Evolutionary conservation across 2,329 filamentous ascomycete species (phyloP), one percentile per base, ranked within the genome.

Genomic region (Dactylellina sp.): DNA sequence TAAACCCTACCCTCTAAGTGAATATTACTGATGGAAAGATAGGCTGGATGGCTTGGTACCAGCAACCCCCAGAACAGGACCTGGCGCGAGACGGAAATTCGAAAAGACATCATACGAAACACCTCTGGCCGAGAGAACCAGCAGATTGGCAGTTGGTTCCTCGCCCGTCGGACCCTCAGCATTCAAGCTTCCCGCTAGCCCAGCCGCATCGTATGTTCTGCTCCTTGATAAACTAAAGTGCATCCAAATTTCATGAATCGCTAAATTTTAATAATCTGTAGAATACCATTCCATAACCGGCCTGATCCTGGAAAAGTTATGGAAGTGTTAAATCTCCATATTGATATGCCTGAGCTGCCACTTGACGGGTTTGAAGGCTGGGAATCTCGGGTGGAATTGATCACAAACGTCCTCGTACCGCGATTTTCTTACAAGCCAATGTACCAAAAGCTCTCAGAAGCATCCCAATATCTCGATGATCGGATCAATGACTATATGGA

Each of bases 401-500:
- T 37, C 25, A 91, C 92, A 1, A 91, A 91, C 71, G 94, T 92
- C 0, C 94, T 98, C 80, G 86, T 92, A 79, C 93, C 93, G 80
- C 97, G 97, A 80, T 89, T 97, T 77, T 88, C 85, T 0, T 99
- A 98, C 82, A 95, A 93, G 80, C 91, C 93, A 1, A 89, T 98
- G 85, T 90, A 92, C 1, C 97, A 98, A 93, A 96, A 97, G 79
- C 85, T 95, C 5, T 93, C 92, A 3, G 93, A 97, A 80, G 89
- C 92, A 0, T 96, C 94, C 2, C 93, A 97, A 81, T 91, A 97
- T 47, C 86, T 98, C 6, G 95, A 99, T 81, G 94, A 98, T 81
- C 87, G 93, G 78, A 97, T 99, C 83, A 93, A 98, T 78, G 92
- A 93, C 75, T 97, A 97, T 79, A 85, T 88, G 71, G 83, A 84